Percentiles rank a stretch among this genome's conserved stretches.
These are phyloP conservation scores for Kwoniella heveanensis DNA, from an alignment of 768 basidiomycete species.

Conservation along the genomic window DNA sequence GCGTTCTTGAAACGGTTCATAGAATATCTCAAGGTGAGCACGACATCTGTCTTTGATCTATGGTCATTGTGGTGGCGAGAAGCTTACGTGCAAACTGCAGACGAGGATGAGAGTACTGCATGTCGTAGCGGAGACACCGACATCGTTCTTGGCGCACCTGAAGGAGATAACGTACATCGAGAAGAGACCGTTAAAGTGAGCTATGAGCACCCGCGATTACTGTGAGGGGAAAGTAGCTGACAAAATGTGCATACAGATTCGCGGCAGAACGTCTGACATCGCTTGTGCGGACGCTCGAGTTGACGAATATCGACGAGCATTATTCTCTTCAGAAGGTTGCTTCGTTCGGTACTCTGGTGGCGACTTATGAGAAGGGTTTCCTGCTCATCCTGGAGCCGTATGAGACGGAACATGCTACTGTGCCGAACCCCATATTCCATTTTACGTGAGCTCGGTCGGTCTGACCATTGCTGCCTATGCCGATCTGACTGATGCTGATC, in stretches of 20 bases:
- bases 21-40: slow-evolving; percentile 90
- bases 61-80: too few relatives aligned
- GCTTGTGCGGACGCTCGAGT: slow-evolving; percentile 84
- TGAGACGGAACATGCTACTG: slow-evolving; percentile 96
- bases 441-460: slow-evolving; percentile 75
- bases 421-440: slow-evolving; percentile 98
- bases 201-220: slow-evolving; percentile 9
- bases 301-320: slow-evolving; percentile 87
- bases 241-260: slow-evolving; percentile 63
- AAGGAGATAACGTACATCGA: slow-evolving; percentile 99
- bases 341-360: slow-evolving; percentile 89
- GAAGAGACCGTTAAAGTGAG: slow-evolving; percentile 80
- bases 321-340: slow-evolving; percentile 92
- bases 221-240: too few relatives aligned
- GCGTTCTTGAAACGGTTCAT: slow-evolving; percentile 97
- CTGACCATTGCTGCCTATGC: background rate
- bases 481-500: slow-evolving; percentile 24
- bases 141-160: slow-evolving; percentile 94
- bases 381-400: slow-evolving; percentile 95
- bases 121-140: slow-evolving; percentile 96
- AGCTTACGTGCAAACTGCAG: slow-evolving; percentile 57
- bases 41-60: too few relatives aligned
- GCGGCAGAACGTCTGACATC: slow-evolving; percentile 95
- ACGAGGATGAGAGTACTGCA: slow-evolving; percentile 99
- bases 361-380: slow-evolving; percentile 98